These are phyloP conservation scores for Gossypium anomalum DNA, from an alignment of 345 rosid genomes.

Conservation along the genomic window DNA sequence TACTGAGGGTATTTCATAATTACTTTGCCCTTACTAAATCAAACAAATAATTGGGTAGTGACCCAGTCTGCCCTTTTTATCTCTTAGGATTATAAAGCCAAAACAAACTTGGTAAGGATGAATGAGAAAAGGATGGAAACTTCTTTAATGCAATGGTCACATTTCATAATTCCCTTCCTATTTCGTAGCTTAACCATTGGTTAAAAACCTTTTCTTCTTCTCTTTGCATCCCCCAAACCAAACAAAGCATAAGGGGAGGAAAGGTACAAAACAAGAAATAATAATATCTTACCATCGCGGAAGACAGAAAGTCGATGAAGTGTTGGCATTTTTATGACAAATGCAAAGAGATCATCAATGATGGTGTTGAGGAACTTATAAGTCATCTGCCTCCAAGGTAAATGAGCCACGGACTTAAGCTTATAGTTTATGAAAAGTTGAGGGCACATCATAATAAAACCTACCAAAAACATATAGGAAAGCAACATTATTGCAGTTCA, in stretches of 20 bases:
- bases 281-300: conserved; percentile 69
- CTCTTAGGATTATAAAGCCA: neutral
- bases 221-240: neutral
- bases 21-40: neutral
- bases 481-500: neutral
- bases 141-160: neutral
- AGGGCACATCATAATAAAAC: conserved; percentile 98
- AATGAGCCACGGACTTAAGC: conserved; percentile 90
- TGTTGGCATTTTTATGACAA: conserved; percentile 95
- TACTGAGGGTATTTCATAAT: conserved; percentile 1
- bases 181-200: neutral
- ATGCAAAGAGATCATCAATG: conserved; percentile 95
- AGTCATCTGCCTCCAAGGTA: conserved; percentile 99
- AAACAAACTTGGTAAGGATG: neutral
- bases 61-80: neutral
- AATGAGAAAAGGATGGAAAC: neutral
- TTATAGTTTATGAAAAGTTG: conserved; percentile 95
- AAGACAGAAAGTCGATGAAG: conserved; percentile 77
- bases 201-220: neutral
- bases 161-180: neutral
- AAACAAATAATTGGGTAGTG: neutral
- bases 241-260: neutral
- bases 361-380: conserved; percentile 97
- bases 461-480: conserved; percentile 36
- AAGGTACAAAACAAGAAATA: neutral